Evolutionary conservation across 202 grass and related monocot genomes (phyloP).

Genomic region (Carex arenaria): DNA sequence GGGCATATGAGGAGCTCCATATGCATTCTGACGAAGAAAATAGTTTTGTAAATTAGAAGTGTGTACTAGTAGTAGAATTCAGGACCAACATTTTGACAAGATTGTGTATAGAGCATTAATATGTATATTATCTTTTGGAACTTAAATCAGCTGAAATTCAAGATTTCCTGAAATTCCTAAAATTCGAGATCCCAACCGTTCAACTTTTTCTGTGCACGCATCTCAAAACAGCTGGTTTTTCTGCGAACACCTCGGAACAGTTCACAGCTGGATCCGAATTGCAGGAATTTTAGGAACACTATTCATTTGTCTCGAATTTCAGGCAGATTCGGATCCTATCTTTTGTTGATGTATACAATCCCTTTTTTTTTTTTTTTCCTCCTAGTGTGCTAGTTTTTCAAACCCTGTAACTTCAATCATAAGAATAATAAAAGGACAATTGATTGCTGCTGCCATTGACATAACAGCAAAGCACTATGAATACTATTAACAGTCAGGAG

Average conservation of each 20-base stretch:
- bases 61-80: background rate
- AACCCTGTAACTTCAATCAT: background rate
- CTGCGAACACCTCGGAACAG: too few relatives aligned
- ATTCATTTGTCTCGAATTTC: too few relatives aligned
- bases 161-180: too few relatives aligned
- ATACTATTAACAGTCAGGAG: background rate
- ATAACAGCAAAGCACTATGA: background rate
- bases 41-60: background rate
- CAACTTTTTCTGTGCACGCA: too few relatives aligned
- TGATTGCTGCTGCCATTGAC: background rate
- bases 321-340: too few relatives aligned
- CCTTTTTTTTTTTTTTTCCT: background rate
- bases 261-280: too few relatives aligned
- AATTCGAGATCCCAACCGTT: too few relatives aligned
- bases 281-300: too few relatives aligned
- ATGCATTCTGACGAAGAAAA: slow-evolving; percentile 31
- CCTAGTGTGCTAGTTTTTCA: background rate
- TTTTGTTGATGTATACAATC: background rate
- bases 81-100: background rate
- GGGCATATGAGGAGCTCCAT: slow-evolving; percentile 38
- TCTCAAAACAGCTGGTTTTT: too few relatives aligned
- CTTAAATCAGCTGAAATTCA: too few relatives aligned
- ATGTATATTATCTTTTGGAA: background rate
- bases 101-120: background rate
- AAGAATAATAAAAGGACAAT: background rate